Conservation (phyloP, 352 stramenopile genomes). For the Saprolegnia diclina region DNA sequence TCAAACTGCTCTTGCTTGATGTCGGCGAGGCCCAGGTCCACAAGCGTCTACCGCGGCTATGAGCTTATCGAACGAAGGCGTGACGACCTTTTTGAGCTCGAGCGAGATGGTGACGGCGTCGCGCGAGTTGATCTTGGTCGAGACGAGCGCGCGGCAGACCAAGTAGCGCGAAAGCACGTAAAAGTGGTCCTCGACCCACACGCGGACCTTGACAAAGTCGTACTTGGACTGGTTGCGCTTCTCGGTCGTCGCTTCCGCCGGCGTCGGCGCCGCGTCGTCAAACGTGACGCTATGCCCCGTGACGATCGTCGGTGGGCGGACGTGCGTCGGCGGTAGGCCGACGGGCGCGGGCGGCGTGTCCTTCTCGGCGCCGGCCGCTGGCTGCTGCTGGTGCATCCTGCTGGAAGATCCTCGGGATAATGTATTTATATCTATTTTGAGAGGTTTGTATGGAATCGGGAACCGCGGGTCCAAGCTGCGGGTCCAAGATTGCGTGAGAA, state of each 20-base stretch:
- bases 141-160: slow-evolving; percentile 75
- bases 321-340: slow-evolving; percentile 4
- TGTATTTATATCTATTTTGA: too few species aligned
- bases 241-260: slow-evolving; percentile 39
- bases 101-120: slow-evolving; percentile 85
- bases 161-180: slow-evolving; percentile 85
- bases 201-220: slow-evolving; percentile 86
- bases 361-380: background rate
- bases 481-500: too few species aligned
- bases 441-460: too few species aligned
- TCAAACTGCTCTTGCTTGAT: slow-evolving; percentile 88
- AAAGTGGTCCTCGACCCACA: slow-evolving; percentile 85
- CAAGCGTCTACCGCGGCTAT: slow-evolving; percentile 55
- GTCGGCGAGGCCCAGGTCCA: slow-evolving; percentile 78
- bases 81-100: slow-evolving; percentile 73
- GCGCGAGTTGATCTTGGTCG: slow-evolving; percentile 82
- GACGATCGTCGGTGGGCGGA: slow-evolving; percentile 1
- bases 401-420: too few species aligned
- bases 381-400: background rate
- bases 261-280: background rate
- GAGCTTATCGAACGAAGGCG: background rate
- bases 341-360: background rate
- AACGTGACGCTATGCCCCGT: background rate
- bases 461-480: too few species aligned
- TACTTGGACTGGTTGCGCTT: slow-evolving; percentile 88